Percentiles rank a stretch among this genome's conserved stretches.
Evolutionary conservation across 352 stramenopile species (phyloP).

Genomic region (Phytophthora syringae): DNA sequence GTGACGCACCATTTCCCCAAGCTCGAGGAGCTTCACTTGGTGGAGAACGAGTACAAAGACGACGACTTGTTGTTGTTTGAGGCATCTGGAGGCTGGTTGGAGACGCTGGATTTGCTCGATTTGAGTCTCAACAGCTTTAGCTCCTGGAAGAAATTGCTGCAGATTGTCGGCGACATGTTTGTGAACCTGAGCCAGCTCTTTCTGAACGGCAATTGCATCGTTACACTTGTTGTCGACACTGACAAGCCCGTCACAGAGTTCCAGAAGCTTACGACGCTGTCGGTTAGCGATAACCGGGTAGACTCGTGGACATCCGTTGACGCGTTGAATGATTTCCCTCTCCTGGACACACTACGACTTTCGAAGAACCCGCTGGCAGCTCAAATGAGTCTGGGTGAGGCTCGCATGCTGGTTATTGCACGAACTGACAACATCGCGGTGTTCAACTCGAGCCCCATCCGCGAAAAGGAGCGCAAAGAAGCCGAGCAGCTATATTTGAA

Average conservation of each 20-base stretch:
- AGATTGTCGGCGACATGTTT: conserved; percentile 42
- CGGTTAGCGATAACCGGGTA: conserved; percentile 70
- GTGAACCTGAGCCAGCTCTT: conserved; percentile 66
- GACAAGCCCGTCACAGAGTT: conserved; percentile 25
- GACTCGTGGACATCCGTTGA: conserved; percentile 82
- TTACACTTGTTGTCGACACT: conserved; percentile 41
- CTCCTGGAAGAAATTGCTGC: conserved; percentile 57
- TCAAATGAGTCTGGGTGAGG: conserved; percentile 70
- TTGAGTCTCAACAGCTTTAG: conserved; percentile 65
- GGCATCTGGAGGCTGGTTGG: conserved; percentile 23
- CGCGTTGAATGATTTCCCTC: conserved; percentile 64
- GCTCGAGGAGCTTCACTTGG: conserved; percentile 63
- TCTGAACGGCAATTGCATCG: conserved; percentile 65
- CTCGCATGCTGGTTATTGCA: conserved; percentile 74
- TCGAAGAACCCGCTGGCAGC: conserved; percentile 70
- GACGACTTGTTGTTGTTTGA: conserved; percentile 41
- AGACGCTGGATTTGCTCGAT: conserved; percentile 59
- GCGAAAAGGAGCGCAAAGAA: conserved; percentile 67
- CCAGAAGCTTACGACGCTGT: conserved; percentile 60
- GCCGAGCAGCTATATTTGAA: conserved; percentile 87
- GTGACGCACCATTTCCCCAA: conserved; percentile 61
- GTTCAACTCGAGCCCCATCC: conserved; percentile 76
- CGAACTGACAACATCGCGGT: conserved; percentile 52
- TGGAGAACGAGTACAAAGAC: conserved; percentile 62
- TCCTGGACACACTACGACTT: conserved; percentile 68